Evolutionary conservation across 1,139 yeast genomes (phyloP), one percentile per base, ranked within the genome.

Genomic region (Lodderomyces jiufengensis): DNA sequence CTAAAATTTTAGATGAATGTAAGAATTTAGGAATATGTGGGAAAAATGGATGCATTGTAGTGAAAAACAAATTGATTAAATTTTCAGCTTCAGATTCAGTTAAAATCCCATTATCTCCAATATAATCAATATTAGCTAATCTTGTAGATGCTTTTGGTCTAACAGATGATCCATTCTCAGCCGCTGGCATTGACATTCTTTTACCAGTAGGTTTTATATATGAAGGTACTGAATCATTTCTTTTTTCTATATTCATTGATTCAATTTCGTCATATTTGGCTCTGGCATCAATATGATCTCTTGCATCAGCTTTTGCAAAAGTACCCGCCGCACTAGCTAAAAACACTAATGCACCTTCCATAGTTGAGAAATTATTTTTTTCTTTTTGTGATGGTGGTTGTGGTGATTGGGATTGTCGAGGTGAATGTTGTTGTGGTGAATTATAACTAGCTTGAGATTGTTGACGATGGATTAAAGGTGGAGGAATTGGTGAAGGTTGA

Each of bases 1-100:
- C 80, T 29, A 90, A 61, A 6, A 73, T 76, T 33, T 76, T 75
- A 0, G 86, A 76, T 35, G 77, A 70, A 40, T 82, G 92, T 31
- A 88, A 56, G 44, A 81, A 85, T 24, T 71, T 66, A 1, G 96
- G 96, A 25, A 90, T 73, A 51, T 81, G 85, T 1, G 97, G 97
- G 59, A 84, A 88, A 55, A 80, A 90, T 1, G 96, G 96, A 54
- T 86, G 95, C 79, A 90, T 74, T 3, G 87, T 78, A 8, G 77
- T 60, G 55, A 86, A 86, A 55, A 85, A 90, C 36, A 80, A 63
- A 31, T 73, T 66, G 22, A 87, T 76, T 24, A 86, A 61, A 34
- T 64, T 59, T 38, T 70, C 73, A 1, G 95, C 94, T 51, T 86
- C 95, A 0, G 52, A 59, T 46, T 77, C 88, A 0, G 84, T 68